phyloP scores from a whole-genome alignment of 371 early-diverging fungal species.

The Mortierella sp. region DNA sequence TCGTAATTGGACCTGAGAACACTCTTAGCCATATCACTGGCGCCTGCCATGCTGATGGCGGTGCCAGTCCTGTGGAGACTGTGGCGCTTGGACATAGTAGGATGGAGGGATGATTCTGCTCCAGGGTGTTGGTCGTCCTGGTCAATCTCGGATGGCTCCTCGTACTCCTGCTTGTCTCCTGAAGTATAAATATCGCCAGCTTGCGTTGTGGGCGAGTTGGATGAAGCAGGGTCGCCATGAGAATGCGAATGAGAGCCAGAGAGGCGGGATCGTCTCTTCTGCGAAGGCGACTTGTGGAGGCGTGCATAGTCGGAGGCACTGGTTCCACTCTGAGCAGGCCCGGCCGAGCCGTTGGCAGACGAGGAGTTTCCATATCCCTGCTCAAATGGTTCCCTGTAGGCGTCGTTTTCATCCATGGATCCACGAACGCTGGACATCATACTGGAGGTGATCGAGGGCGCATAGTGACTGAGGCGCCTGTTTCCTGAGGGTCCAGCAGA shows the following conservation, averaged over 20 bases:
- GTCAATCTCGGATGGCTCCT: conserved; percentile 13
- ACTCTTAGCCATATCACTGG: conserved; percentile 48
- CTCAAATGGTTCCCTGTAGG: neutral
- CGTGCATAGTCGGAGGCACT: conserved; percentile 54
- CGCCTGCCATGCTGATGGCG: conserved; percentile 21
- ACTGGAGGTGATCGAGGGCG: conserved; percentile 56
- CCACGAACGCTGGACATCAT: conserved; percentile 54
- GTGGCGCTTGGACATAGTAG: conserved; percentile 27
- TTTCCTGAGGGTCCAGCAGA: conserved; percentile 21
- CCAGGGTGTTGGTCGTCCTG: conserved; percentile 17
- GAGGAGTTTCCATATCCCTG: neutral
- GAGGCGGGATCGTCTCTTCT: conserved; percentile 30
- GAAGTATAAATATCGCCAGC: neutral
- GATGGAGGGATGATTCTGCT: conserved; percentile 15
- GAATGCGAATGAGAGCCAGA: conserved; percentile 10
- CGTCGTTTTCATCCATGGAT: conserved; percentile 42
- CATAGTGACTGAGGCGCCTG: conserved; percentile 36
- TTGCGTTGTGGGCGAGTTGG: neutral
- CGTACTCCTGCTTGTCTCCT: conserved; percentile 41
- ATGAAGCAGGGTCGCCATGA: conserved; percentile 6
- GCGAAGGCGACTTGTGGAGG: conserved; percentile 33
- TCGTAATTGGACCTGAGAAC: conserved; percentile 50
- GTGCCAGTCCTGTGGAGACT: conserved; percentile 47
- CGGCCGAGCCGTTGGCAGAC: neutral
- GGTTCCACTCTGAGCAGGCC: conserved; percentile 43